Base-by-base conservation (phyloP, 768 basidiomycete species). In the Boletus reticulatus region DNA sequence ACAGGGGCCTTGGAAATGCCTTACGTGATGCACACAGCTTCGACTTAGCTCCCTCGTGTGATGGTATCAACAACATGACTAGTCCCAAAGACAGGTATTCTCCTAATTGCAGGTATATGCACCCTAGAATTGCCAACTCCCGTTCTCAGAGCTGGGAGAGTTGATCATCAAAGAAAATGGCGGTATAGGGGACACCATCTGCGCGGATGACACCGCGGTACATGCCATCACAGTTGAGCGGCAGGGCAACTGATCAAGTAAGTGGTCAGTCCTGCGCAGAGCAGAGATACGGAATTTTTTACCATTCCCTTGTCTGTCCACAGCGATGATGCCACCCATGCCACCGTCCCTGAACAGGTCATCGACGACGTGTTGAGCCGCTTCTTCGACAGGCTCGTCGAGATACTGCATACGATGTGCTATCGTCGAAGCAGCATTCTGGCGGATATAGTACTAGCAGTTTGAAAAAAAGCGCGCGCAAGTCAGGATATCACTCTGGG, bases 161-260 rank as follows among this genome's bases (percentile, higher is more conserved):
- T 16, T 73, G 74, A 46, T 93, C 91, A 58, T 91, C 89, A 19
- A 73, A 73, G 69, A 93, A 92, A 50, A 92, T 89, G 12, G 89
- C 91, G 0, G 86, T 88, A 69, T 81, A 81, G 0, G 88, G 78
- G 9, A 84, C 67, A 11, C 89, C 91, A 55, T 92, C 88, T 58
- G 77, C 74, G 43, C 78, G 74, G 34, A 92, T 83, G 16, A 91
- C 76, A 7, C 91, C 91, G 29, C 91, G 80, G 66, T 91, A 92
- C 91, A 93, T 93, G 9, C 91, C 88, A 19, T 79, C 74, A 62
- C 84, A 88, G 67, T 92, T 92, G 58, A 92, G 67, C 7, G 88
- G 82, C 75, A 88, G 81, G 1, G 87, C 75, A 43, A 92, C 89
- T 90, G 58, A 39, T 38, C 29, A 31, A 38, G 43, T 11, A 4